These are phyloP conservation scores for Russula sp. DNA, from an alignment of 768 basidiomycete genomes.

Conservation along the genomic window DNA sequence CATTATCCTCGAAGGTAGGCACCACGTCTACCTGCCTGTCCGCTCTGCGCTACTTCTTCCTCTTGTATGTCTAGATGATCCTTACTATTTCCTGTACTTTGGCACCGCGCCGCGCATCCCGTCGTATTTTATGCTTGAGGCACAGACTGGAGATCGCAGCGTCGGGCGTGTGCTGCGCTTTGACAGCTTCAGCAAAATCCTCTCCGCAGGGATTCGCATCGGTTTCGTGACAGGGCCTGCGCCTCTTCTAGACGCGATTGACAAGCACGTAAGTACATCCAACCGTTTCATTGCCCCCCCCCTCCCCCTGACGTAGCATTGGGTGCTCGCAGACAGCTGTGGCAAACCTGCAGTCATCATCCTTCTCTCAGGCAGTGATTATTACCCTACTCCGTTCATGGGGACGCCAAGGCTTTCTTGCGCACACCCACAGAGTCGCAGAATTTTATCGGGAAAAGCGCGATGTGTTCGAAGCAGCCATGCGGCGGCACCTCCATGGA, in stretches of 20 bases:
- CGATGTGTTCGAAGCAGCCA: conserved; percentile 70
- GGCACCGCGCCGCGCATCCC: conserved; percentile 56
- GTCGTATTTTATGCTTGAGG: conserved; percentile 79
- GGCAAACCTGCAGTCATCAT: conserved; percentile 61
- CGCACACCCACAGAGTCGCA: conserved; percentile 65
- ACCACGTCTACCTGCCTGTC: background rate
- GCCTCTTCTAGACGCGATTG: conserved; percentile 59
- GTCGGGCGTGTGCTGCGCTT: conserved; percentile 81
- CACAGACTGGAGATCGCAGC: conserved; percentile 44
- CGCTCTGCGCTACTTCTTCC: background rate
- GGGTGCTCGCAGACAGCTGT: conserved; percentile 47
- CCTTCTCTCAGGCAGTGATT: conserved; percentile 58
- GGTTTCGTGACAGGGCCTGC: conserved; percentile 78
- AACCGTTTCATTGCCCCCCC: background rate
- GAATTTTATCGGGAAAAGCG: conserved; percentile 67
- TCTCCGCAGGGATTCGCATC: conserved; percentile 70
- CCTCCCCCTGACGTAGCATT: background rate
- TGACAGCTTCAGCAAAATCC: conserved; percentile 84
- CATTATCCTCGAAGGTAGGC: conserved; percentile 78
- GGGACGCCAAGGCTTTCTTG: conserved; percentile 70
- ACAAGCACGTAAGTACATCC: conserved; percentile 50
- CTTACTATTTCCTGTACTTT: conserved; percentile 75
- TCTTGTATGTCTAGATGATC: conserved; percentile 51
- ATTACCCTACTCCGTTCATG: conserved; percentile 55
- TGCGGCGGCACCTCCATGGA: conserved; percentile 69